Conservation (phyloP, 2,329 filamentous ascomycete species). For the Pestalotiopsis sp. region DNA sequence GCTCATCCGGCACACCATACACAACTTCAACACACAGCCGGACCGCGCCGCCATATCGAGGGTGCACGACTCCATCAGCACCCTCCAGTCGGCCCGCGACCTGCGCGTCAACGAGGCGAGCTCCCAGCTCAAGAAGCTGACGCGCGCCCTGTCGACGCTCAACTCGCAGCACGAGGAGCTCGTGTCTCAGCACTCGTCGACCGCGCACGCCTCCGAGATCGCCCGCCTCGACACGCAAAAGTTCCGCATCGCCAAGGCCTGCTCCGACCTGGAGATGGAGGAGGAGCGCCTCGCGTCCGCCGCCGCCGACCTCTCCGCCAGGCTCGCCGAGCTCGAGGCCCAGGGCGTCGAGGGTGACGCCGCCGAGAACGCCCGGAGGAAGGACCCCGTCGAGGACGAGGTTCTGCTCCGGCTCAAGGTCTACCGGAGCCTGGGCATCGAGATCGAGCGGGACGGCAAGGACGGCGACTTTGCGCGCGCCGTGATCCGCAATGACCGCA, state of each 20-base stretch:
- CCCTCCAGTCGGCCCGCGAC: conserved; percentile 82
- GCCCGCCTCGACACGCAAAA: conserved; percentile 89
- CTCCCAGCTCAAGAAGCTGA: conserved; percentile 68
- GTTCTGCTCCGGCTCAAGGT: conserved; percentile 80
- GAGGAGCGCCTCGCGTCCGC: conserved; percentile 87
- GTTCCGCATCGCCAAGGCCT: conserved; percentile 91
- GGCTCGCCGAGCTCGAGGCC: conserved; percentile 80
- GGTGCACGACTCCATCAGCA: conserved; percentile 80
- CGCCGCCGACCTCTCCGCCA: conserved; percentile 72
- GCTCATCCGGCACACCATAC: conserved; percentile 89
- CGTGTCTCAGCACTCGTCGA: conserved; percentile 72
- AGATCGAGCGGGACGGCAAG: conserved; percentile 75
- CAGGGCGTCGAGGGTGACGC: conserved; percentile 79
- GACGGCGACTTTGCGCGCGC: conserved; percentile 83
- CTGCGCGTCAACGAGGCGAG: conserved; percentile 75
- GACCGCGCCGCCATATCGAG: conserved; percentile 85
- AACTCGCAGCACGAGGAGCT: conserved; percentile 78
- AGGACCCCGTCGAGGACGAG: conserved; percentile 62
- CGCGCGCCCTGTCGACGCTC: conserved; percentile 75
- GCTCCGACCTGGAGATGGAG: conserved; percentile 88
- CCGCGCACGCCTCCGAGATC: conserved; percentile 82
- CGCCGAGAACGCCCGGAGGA: conserved; percentile 31
- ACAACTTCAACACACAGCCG: conserved; percentile 91
- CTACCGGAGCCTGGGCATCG: conserved; percentile 88
- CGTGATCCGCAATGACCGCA: conserved; percentile 80